A percentile compares a stretch with the other conserved stretches of the same genome.
phyloP scores from a whole-genome alignment of 2,329 filamentous ascomycete genomes.

The Penicillium aurantiogriseum region DNA sequence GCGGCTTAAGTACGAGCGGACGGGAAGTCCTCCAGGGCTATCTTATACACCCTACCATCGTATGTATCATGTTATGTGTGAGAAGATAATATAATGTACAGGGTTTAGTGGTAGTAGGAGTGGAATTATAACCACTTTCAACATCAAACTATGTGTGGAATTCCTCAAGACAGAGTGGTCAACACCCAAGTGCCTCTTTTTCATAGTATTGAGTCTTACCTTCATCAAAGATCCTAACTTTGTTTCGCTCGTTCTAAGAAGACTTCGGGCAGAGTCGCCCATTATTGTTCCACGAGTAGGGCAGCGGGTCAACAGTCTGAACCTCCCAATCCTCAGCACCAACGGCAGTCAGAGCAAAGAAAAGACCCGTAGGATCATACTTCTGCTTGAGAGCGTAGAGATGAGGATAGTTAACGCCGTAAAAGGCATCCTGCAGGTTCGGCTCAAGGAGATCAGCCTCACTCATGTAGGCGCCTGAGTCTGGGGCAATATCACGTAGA shows the following conservation, averaged over 20 bases:
- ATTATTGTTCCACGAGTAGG: slow-evolving; percentile 24
- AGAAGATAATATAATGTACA: too few species aligned
- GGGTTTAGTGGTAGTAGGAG: too few species aligned
- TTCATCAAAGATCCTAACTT: background rate
- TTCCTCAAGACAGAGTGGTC: background rate
- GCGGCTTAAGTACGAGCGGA: too few species aligned
- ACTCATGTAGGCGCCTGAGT: slow-evolving; percentile 37
- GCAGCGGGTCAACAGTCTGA: slow-evolving; percentile 15
- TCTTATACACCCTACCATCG: too few species aligned
- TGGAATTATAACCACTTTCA: background rate
- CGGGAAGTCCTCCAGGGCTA: too few species aligned
- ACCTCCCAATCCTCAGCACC: slow-evolving; percentile 27
- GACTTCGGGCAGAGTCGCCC: slow-evolving; percentile 18
- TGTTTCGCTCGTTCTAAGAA: background rate
- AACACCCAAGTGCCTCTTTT: background rate
- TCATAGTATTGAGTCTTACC: too few species aligned
- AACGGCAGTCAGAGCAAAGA: slow-evolving; percentile 26
- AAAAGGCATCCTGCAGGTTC: slow-evolving; percentile 42
- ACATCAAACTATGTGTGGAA: background rate
- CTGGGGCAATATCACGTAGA: slow-evolving; percentile 18
- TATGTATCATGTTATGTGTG: too few species aligned
- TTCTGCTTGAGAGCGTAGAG: slow-evolving; percentile 31
- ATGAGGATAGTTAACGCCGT: slow-evolving; percentile 33
- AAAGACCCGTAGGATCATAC: slow-evolving; percentile 34
- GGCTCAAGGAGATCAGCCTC: slow-evolving; percentile 43